Percentiles rank a stretch among this genome's conserved stretches.
These are phyloP conservation scores for Ormosia semicastrata DNA, from an alignment of 306 rosid genomes.

Conservation along the genomic window DNA sequence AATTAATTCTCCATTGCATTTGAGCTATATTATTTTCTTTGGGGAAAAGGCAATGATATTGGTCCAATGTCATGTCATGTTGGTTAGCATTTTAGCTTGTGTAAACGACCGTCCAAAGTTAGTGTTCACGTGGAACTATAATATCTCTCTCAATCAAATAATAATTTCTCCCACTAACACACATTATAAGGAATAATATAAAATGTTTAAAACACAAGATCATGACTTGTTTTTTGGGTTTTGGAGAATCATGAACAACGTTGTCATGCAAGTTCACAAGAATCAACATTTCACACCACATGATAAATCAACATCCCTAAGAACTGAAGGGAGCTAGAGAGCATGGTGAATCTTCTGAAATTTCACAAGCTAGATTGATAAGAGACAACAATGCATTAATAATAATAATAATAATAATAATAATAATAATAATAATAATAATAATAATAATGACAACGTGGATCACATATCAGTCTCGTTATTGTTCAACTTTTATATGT, in stretches of 20 bases:
- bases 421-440: too few species aligned
- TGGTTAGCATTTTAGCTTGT: neutral
- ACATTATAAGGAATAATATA: neutral
- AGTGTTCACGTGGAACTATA: neutral
- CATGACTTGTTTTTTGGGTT: neutral
- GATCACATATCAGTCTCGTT: too few species aligned
- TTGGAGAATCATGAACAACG: neutral
- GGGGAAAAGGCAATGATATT: neutral
- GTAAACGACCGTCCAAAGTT: neutral
- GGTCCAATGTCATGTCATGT: conserved; percentile 7
- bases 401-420: too few species aligned
- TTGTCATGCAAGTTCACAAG: neutral
- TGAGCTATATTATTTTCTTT: too few species aligned
- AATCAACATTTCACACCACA: neutral
- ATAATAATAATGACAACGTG: too few species aligned
- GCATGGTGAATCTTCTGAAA: neutral
- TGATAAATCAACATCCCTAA: neutral
- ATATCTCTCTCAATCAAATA: neutral
- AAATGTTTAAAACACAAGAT: neutral
- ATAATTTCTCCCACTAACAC: neutral
- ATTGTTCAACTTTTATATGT: too few species aligned
- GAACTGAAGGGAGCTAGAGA: neutral
- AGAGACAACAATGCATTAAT: neutral
- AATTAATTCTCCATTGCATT: too few species aligned
- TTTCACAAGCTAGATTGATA: neutral